phyloP scores from a whole-genome alignment of 1,284 basidiomycete species.

The Meira nashicola region DNA sequence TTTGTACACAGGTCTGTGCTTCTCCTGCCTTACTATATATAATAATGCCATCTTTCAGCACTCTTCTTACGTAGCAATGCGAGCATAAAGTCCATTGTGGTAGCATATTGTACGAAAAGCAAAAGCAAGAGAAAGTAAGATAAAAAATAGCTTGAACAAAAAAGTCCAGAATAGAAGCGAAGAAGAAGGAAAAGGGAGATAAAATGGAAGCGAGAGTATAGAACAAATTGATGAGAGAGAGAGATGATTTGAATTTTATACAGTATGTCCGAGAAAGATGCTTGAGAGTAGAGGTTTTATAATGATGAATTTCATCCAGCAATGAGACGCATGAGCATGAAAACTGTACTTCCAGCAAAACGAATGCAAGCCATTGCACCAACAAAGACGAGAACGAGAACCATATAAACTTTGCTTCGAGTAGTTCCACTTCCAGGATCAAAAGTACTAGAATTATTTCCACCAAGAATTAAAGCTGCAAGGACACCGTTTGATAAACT shows the following conservation, averaged over 20 bases:
- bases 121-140: neutral
- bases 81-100: too few species aligned
- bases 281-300: neutral
- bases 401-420: constrained; percentile 43
- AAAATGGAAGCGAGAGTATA: neutral
- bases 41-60: too few species aligned
- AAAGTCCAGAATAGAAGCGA: neutral
- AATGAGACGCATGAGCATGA: constrained; percentile 36
- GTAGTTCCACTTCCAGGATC: constrained; percentile 26
- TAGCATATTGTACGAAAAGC: too few species aligned
- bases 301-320: constrained; percentile 17
- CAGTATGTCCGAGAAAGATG: neutral
- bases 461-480: constrained; percentile 44
- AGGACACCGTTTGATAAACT: constrained; percentile 66
- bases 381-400: constrained; percentile 47
- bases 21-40: too few species aligned
- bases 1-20: too few species aligned
- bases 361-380: constrained; percentile 44
- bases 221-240: neutral
- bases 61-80: too few species aligned
- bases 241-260: neutral
- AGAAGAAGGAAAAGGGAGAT: neutral
- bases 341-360: constrained; percentile 41
- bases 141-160: neutral
- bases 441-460: constrained; percentile 31